Evolutionary conservation across 1,139 yeast species (phyloP), one percentile per base, ranked within the genome.

Genomic region (Blastobotrys arbuscula): DNA sequence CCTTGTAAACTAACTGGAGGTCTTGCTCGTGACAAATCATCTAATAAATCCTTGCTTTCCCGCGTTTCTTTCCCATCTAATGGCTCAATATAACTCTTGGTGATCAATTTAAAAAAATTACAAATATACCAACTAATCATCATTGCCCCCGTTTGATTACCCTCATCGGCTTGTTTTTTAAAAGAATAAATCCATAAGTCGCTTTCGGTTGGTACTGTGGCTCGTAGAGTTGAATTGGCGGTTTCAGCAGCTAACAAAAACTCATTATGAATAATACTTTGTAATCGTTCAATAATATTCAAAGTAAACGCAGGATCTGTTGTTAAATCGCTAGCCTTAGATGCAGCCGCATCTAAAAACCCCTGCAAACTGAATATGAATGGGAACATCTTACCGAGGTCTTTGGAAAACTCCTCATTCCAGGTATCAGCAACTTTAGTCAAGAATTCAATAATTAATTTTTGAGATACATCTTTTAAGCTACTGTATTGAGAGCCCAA

Each of bases 381-480:
- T 1, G 68, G 60, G 39, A 66, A 58, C 21, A 64, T 69, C 35
- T 50, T 68, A 64, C 55, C 71, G 70, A 67, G 46, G 48, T 50
- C 50, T 19, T 47, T 52, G 20, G 31, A 31, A 8, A 39, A 42
- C 7, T 50, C 51, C 10, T 44, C 39, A 10, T 61, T 66, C 45
- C 67, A 58, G 44, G 62, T 63, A 2, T 55, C 52, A 37, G 65
- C 66, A 45, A 70, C 67, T 45, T 64, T 66, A n/a, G 57, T 59
- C 8, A 74, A 68, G 55, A 77, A 70, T 48, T 67, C 62, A 24
- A 63, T 56, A 42, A 77, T 67, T 4, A 75, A 75, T 1, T 57
- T 45, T 1, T 76, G 66, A 49, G 75, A 65, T 35, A 65, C 64
- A 44, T 65, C 67, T 21, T 70, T 67, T 44, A 76, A 61, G 6